These are phyloP conservation scores for Crucihimalaya himalaica DNA, from an alignment of 345 rosid species.

Conservation along the genomic window DNA sequence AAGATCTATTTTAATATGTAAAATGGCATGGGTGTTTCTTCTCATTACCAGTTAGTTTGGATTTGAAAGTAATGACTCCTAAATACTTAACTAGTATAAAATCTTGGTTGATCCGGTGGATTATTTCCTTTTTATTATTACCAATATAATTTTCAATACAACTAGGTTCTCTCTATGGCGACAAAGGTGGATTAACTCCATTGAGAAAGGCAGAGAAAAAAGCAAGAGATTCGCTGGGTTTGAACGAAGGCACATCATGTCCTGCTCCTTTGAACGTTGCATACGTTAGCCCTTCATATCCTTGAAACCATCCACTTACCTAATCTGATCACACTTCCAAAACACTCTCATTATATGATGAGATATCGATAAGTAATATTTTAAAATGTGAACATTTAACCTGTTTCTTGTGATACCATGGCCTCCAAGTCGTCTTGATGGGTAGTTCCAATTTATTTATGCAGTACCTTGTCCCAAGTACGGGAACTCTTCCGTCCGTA, in stretches of 20 bases:
- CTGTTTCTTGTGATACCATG: slow-evolving; percentile 89
- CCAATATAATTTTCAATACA: neutral
- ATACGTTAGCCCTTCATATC: slow-evolving; percentile 77
- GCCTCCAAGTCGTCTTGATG: slow-evolving; percentile 75
- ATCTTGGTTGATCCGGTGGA: neutral
- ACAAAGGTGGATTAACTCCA: slow-evolving; percentile 48
- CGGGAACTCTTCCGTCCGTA: slow-evolving; percentile 94
- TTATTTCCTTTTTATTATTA: neutral
- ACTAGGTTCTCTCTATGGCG: slow-evolving; percentile 17
- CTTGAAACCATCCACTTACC: slow-evolving; percentile 89
- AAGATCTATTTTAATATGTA: neutral
- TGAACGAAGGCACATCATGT: slow-evolving; percentile 87
- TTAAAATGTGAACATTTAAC: slow-evolving; percentile 34
- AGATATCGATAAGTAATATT: neutral
- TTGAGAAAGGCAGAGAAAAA: slow-evolving; percentile 70
- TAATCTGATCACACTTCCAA: slow-evolving; percentile 22
- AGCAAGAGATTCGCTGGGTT: slow-evolving; percentile 70
- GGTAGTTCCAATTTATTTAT: slow-evolving; percentile 53
- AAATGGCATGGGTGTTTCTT: neutral
- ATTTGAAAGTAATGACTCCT: neutral
- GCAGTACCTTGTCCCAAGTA: slow-evolving; percentile 76
- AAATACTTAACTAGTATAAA: neutral
- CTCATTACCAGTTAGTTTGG: neutral
- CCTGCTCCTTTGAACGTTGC: slow-evolving; percentile 95
- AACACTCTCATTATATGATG: neutral